Evolutionary conservation across 1,284 basidiomycete genomes (phyloP).

Genomic region (Malassezia arunalokei): DNA sequence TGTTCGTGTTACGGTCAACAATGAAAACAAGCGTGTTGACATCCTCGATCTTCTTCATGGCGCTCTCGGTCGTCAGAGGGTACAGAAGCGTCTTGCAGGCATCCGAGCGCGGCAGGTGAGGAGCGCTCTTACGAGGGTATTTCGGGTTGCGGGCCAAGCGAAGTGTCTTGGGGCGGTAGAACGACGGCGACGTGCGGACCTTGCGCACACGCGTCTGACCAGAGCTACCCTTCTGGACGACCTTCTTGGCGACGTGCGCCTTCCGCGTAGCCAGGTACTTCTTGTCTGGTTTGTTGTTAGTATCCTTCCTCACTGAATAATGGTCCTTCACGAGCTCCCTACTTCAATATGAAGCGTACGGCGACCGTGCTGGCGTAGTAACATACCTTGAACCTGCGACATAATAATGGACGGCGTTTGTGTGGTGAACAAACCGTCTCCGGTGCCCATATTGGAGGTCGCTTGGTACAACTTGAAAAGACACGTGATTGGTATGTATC

Average conservation of each 20-base stretch:
- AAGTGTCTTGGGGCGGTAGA: slow-evolving; percentile 94
- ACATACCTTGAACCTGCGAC: slow-evolving; percentile 13
- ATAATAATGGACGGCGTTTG: slow-evolving; percentile 11
- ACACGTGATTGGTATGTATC: neutral
- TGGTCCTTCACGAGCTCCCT: neutral
- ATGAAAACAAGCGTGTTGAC: slow-evolving; percentile 98
- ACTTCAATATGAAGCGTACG: neutral
- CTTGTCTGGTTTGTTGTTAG: slow-evolving; percentile 11
- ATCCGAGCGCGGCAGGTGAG: slow-evolving; percentile 92
- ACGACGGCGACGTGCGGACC: slow-evolving; percentile 71
- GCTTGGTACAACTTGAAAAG: neutral
- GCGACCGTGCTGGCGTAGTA: neutral
- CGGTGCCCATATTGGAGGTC: neutral
- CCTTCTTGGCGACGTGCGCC: slow-evolving; percentile 90
- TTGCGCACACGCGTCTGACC: slow-evolving; percentile 64
- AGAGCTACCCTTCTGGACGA: slow-evolving; percentile 75
- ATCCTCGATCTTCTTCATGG: slow-evolving; percentile 86
- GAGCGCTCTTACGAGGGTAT: slow-evolving; percentile 87
- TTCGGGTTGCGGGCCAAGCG: slow-evolving; percentile 69
- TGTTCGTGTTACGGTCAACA: slow-evolving; percentile 87
- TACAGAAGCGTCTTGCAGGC: slow-evolving; percentile 85
- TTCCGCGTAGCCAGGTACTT: slow-evolving; percentile 11
- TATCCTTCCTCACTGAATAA: neutral
- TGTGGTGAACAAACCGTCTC: slow-evolving; percentile 1
- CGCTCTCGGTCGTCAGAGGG: slow-evolving; percentile 54